These are phyloP conservation scores for Stachybotrys chartarum DNA, from an alignment of 2,329 filamentous ascomycete genomes.

Conservation along the genomic window DNA sequence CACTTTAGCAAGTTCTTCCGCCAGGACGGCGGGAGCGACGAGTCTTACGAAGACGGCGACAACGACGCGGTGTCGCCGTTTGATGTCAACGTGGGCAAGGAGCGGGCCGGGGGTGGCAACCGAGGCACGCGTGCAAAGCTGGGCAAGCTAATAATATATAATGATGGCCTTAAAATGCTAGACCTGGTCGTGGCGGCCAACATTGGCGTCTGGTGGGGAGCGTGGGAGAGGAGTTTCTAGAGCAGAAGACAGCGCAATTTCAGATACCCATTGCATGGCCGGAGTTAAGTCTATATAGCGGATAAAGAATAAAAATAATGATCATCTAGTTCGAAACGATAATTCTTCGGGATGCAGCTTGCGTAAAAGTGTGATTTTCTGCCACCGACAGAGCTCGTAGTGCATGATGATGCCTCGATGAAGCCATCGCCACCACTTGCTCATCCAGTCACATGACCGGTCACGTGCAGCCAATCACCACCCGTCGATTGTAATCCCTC, in stretches of 20 bases:
- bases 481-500: slow-evolving; percentile 32
- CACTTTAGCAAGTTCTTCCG: slow-evolving; percentile 34
- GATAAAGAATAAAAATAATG: too few species aligned
- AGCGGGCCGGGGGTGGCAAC: slow-evolving; percentile 80
- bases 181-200: slow-evolving; percentile 89
- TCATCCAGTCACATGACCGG: slow-evolving; percentile 16
- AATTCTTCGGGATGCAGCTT: too few species aligned
- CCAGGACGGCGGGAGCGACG: slow-evolving; percentile 16
- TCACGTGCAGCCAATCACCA: slow-evolving; percentile 29
- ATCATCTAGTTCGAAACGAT: too few species aligned
- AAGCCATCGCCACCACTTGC: not conserved
- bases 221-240: slow-evolving; percentile 58
- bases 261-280: too few species aligned
- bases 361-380: slow-evolving; percentile 1
- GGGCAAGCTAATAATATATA: slow-evolving; percentile 83
- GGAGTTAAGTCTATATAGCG: too few species aligned
- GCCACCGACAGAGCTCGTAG: not conserved
- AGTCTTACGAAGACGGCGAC: slow-evolving; percentile 26
- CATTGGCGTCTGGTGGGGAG: slow-evolving; percentile 87
- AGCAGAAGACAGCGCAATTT: not conserved
- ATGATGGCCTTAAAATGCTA: slow-evolving; percentile 91
- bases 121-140: slow-evolving; percentile 84
- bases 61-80: slow-evolving; percentile 38
- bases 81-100: slow-evolving; percentile 70
- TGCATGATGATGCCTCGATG: not conserved